Conservation (phyloP, 495 filamentous ascomycete genomes). For the Neurospora sp. region DNA sequence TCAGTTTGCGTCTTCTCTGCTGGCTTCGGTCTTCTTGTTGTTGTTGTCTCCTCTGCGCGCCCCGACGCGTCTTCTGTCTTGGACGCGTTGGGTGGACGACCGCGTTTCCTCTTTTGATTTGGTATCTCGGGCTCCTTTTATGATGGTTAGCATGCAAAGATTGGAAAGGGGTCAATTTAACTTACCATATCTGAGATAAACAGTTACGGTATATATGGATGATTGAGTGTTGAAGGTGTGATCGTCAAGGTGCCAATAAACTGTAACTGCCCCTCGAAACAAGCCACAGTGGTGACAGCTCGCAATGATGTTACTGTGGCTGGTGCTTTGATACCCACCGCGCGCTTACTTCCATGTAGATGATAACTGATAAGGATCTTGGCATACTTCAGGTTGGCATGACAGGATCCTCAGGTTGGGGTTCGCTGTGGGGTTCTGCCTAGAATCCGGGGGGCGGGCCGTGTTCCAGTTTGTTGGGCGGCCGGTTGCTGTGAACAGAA, state of each 20-base stretch:
- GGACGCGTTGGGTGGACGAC: constrained; percentile 30
- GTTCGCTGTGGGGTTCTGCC: background rate
- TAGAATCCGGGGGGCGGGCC: background rate
- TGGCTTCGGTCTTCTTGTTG: background rate
- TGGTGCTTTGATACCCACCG: background rate
- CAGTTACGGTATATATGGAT: constrained; percentile 2
- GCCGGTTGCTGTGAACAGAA: background rate
- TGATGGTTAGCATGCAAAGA: background rate
- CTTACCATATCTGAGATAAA: constrained; percentile 15
- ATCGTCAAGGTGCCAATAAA: background rate
- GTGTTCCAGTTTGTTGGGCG: background rate
- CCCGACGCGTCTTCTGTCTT: constrained; percentile 26
- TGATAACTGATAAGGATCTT: background rate
- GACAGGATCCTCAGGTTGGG: background rate
- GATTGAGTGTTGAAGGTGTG: background rate
- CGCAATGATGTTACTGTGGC: background rate
- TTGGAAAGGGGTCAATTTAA: background rate
- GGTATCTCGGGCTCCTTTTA: constrained; percentile 21
- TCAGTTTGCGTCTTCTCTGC: background rate
- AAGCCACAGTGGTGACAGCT: constrained; percentile 1
- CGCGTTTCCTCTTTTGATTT: constrained; percentile 34
- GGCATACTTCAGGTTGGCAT: background rate
- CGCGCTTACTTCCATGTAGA: background rate
- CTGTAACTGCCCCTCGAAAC: background rate
- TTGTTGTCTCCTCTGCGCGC: background rate